phyloP scores from a whole-genome alignment of 2,329 filamentous ascomycete species.

The Zymoseptoria ardabiliae region DNA sequence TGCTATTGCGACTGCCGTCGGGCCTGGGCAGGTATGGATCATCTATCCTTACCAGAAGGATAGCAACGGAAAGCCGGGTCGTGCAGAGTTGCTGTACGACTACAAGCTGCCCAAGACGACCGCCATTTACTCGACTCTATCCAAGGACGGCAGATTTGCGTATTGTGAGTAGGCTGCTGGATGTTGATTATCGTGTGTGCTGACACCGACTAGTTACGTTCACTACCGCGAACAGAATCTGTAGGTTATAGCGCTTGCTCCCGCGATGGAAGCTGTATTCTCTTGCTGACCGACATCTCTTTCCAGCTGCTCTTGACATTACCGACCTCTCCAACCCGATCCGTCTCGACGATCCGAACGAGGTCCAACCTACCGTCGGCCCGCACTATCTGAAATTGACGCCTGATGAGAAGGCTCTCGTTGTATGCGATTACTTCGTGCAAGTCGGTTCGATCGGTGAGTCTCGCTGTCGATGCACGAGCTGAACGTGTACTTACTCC shows the following conservation, averaged over 20 bases:
- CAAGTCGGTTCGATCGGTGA: slow-evolving; percentile 52
- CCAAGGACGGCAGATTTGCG: slow-evolving; percentile 49
- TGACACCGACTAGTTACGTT: slow-evolving; percentile 38
- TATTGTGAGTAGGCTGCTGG: slow-evolving; percentile 32
- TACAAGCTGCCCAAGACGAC: slow-evolving; percentile 50
- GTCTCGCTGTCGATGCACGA: neutral
- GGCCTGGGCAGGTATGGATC: slow-evolving; percentile 55
- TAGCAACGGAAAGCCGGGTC: slow-evolving; percentile 49
- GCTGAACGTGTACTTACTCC: neutral
- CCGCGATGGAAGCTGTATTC: too few relatives aligned
- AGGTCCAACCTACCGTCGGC: slow-evolving; percentile 52
- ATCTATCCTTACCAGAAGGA: slow-evolving; percentile 56
- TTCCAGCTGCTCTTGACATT: slow-evolving; percentile 50
- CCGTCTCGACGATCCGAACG: slow-evolving; percentile 54
- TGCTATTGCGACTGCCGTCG: slow-evolving; percentile 54
- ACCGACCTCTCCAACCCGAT: slow-evolving; percentile 53
- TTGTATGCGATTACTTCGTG: slow-evolving; percentile 61
- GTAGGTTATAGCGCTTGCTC: neutral
- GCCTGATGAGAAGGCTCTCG: slow-evolving; percentile 56
- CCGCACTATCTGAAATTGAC: slow-evolving; percentile 59
- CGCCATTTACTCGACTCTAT: slow-evolving; percentile 56
- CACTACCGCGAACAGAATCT: slow-evolving; percentile 54
- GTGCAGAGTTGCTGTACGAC: slow-evolving; percentile 52
- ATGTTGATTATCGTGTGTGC: neutral
- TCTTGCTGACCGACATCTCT: too few relatives aligned